Base-by-base conservation (phyloP, 805 yeast genomes). In the Saturnispora kantuleensis region DNA sequence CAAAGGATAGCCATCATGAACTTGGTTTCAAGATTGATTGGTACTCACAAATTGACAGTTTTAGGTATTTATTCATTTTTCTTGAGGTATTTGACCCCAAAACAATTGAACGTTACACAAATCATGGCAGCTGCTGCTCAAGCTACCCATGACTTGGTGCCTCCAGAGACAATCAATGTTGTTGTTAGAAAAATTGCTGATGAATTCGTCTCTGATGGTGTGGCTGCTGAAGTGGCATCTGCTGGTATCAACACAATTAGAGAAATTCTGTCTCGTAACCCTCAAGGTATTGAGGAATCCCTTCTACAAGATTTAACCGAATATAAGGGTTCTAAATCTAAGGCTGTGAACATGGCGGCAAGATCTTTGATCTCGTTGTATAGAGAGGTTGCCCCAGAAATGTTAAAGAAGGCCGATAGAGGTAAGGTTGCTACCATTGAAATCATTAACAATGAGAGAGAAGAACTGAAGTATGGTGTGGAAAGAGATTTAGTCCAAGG, bases 191-290 rank as follows among this genome's bases (percentile, higher is more conserved):
- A 90, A 59, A 79, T 93, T 52, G 97, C 98, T 1, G 95, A 93
- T 65, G 98, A 93, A 65, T 93, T 93, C 57, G 96, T 93, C 21
- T 84, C 95, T 53, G 97, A 93, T 59, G 99, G 99, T 72, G 98
- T 93, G 34, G 88, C 97, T 12, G 80, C 95, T 31, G 96, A 93
- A 65, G 99, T 89, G 44, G 97, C 97, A 5, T 88, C 97, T 43
- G 97, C 97, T 4, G 99, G 99, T 57, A 73, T 93, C 52, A 93
- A 93, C 64, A 85, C 97, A 3, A 90, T 90, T 48, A 74, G 97
- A 55, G 98, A 93, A 65, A 87, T 93, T 47, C 73, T 89, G 51
- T 65, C 96, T 2, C 81, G 99, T 70, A 94, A 95, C 10, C 97
- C 98, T 12, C 70, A 90, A 52, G 96, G 97, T 21, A 88, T 93